Base-by-base conservation (phyloP, 306 rosid genomes). In the Pyrus betulifolia region DNA sequence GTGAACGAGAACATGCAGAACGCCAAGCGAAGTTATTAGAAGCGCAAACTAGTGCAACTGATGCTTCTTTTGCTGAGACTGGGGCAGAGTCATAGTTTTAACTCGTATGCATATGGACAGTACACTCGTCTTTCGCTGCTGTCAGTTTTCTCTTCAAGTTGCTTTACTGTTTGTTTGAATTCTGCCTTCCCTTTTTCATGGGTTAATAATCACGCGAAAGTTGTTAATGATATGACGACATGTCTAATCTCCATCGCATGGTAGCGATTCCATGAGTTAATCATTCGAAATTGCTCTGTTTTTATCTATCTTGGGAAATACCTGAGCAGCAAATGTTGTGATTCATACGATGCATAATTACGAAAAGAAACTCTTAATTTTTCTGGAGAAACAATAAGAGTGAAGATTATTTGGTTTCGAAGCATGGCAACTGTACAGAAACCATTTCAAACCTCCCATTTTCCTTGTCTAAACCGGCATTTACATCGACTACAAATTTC, bases 1-100 rank as follows among this genome's bases (percentile, higher is more conserved):
- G 97, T 21, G 97, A 95, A 85, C 86, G 97, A 82, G 98, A 92
- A 81, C 97, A 92, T 14, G 97, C 96, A 0, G 97, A 95, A 80
- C 89, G 91, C 85, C 97, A 95, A 81, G 87, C 83, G 85, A 79
- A 90, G 91, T 85, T 92, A 21, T 83, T 87, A 75, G 97, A 92
- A 83, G 93, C 81, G 13, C 97, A 89, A 80, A 86, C 51, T 74
- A 69, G 90, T 74, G 83, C 87, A 65, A 54, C 81, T 66, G 70
- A 66, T 66, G 70, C 85, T 66, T 83, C 81, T 17, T 78, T 75
- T 42, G 59, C 75, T 19, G 84, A 85, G 74, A 78, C 83, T 30
- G 12, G 77, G 66, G 62, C 77, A 14, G 81, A 88, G 73, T 88
- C 97, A 71, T 88, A 77, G 46, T 62, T 35, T 59, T 73, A 31